Conservation (phyloP, 768 basidiomycete genomes). For the Boletellus emodensis region DNA sequence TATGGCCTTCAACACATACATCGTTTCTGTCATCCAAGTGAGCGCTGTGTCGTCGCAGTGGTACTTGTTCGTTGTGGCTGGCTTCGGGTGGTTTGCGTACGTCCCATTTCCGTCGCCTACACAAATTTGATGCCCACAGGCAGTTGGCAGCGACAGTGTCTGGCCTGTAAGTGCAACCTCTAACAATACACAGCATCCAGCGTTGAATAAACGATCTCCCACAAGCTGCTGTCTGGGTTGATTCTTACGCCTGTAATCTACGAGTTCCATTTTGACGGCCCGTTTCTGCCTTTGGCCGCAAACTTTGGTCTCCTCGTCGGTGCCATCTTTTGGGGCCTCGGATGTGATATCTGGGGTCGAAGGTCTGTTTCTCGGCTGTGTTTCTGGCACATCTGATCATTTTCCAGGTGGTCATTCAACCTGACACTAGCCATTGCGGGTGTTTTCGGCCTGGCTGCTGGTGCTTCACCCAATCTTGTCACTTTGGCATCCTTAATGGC, state of each 20-base stretch:
- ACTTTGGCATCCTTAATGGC: conserved; percentile 47
- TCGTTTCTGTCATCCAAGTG: background rate
- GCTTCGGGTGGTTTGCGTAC: conserved; percentile 42
- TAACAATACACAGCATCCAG: background rate
- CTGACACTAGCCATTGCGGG: conserved; percentile 52
- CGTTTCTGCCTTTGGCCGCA: conserved; percentile 47
- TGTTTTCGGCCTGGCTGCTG: conserved; percentile 50
- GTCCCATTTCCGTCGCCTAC: conserved; percentile 5
- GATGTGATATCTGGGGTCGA: conserved; percentile 51
- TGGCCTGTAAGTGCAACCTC: conserved; percentile 33
- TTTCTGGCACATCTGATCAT: background rate
- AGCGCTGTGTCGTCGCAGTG: conserved; percentile 23
- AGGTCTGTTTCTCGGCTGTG: conserved; percentile 26
- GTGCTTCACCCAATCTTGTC: conserved; percentile 43
- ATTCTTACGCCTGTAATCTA: conserved; percentile 45
- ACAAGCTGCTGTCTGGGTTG: conserved; percentile 39
- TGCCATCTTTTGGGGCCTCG: conserved; percentile 47
- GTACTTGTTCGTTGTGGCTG: conserved; percentile 36
- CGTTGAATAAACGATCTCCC: background rate
- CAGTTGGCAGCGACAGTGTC: conserved; percentile 29
- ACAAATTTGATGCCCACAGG: background rate
- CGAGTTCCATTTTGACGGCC: conserved; percentile 47
- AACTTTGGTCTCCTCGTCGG: conserved; percentile 54
- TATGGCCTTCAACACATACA: background rate
- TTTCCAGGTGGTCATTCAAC: conserved; percentile 47